Evolutionary conservation across 345 rosid genomes (phyloP).

Genomic region (Pseudoturritis turrita): DNA sequence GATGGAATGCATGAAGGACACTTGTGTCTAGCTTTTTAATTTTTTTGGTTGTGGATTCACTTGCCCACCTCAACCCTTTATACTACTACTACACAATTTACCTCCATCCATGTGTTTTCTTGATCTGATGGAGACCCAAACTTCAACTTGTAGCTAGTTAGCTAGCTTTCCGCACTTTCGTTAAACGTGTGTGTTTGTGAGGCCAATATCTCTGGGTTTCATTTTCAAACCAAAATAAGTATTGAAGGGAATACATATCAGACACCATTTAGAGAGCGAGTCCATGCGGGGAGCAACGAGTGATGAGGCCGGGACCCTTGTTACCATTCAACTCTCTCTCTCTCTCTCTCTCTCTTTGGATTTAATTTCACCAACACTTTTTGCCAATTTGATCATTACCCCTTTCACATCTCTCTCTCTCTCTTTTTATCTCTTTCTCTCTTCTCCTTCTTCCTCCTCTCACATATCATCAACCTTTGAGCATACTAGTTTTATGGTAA

Average conservation of each 20-base stretch:
- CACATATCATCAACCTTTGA: slow-evolving; percentile 27
- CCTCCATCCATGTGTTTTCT: background rate
- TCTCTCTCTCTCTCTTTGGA: slow-evolving; percentile 22
- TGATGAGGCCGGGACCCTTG: slow-evolving; percentile 44
- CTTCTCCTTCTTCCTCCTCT: slow-evolving; percentile 4
- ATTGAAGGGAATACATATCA: background rate
- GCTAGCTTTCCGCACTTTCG: background rate
- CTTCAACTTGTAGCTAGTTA: slow-evolving; percentile 7
- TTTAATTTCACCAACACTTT: slow-evolving; percentile 18
- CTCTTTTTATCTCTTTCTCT: slow-evolving; percentile 6
- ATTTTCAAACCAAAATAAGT: background rate
- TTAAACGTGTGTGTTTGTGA: background rate
- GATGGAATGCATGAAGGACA: slow-evolving; percentile 30
- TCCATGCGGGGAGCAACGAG: slow-evolving; percentile 34
- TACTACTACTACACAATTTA: background rate
- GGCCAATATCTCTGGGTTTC: background rate
- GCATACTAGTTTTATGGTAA: slow-evolving; percentile 25
- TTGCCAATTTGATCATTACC: slow-evolving; percentile 27
- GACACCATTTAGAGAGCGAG: slow-evolving; percentile 25
- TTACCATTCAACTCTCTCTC: slow-evolving; percentile 14
- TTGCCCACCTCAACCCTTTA: background rate
- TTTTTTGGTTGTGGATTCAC: slow-evolving; percentile 6
- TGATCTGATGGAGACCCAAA: background rate
- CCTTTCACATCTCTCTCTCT: slow-evolving; percentile 12
- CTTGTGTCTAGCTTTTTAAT: slow-evolving; percentile 10